Percentiles rank a stretch among this genome's conserved stretches.
Evolutionary conservation across 1,284 basidiomycete genomes (phyloP).

Genomic region (Spongiforma sp.): DNA sequence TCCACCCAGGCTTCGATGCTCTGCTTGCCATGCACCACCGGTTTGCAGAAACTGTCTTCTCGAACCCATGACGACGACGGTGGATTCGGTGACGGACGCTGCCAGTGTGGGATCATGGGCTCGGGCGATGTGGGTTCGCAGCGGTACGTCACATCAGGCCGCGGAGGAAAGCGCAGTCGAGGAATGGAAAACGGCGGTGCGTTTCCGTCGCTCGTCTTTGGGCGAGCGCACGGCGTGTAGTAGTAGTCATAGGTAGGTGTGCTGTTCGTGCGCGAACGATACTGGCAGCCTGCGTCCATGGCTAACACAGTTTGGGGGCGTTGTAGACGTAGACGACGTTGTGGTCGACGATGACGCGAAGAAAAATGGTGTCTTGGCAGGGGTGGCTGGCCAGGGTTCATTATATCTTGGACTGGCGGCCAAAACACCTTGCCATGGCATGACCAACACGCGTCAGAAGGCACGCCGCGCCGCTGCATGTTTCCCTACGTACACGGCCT

Average conservation of each 20-base stretch:
- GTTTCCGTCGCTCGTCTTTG: slow-evolving; percentile 30
- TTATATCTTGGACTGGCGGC: slow-evolving; percentile 38
- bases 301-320: too few species aligned
- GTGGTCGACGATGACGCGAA: neutral
- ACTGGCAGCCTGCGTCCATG: slow-evolving; percentile 37
- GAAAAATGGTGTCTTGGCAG: slow-evolving; percentile 18
- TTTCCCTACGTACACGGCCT: slow-evolving; percentile 35
- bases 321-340: neutral
- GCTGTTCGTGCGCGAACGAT: slow-evolving; percentile 32
- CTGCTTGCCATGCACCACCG: slow-evolving; percentile 49
- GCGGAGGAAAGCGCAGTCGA: slow-evolving; percentile 30
- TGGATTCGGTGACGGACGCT: slow-evolving; percentile 53
- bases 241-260: slow-evolving; percentile 23
- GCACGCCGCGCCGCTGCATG: slow-evolving; percentile 30
- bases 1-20: slow-evolving; percentile 67
- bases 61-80: slow-evolving; percentile 47
- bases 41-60: slow-evolving; percentile 48
- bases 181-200: slow-evolving; percentile 19
- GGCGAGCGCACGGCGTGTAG: slow-evolving; percentile 20
- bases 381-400: slow-evolving; percentile 18
- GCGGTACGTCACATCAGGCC: slow-evolving; percentile 26
- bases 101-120: slow-evolving; percentile 38
- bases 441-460: slow-evolving; percentile 35
- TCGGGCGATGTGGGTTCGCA: slow-evolving; percentile 25
- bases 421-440: slow-evolving; percentile 37